Percentiles rank a stretch among this genome's conserved stretches.
These are phyloP conservation scores for Wickerhamiella parazyma DNA, from an alignment of 805 yeast species.

Conservation along the genomic window DNA sequence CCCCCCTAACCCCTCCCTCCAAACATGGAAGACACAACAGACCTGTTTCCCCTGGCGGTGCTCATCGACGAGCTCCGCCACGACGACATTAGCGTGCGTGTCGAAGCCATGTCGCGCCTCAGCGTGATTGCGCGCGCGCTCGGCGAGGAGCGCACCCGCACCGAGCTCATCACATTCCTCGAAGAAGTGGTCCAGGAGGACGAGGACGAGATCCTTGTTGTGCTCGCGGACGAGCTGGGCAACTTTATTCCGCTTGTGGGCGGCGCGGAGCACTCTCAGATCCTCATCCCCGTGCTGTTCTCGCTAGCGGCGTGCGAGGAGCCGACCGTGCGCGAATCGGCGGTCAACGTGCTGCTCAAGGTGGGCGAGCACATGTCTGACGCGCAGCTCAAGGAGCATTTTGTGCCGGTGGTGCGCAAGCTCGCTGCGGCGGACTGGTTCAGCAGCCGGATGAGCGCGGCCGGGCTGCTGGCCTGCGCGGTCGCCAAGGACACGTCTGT, in stretches of 20 bases:
- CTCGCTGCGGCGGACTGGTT: conserved; percentile 90
- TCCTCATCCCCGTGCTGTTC: conserved; percentile 54
- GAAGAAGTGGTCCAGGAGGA: conserved; percentile 63
- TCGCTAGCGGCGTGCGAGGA: conserved; percentile 86
- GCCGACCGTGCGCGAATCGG: conserved; percentile 89
- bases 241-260: conserved; percentile 81
- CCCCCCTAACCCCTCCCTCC: background rate
- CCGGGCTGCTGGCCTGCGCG: conserved; percentile 71
- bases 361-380: conserved; percentile 47
- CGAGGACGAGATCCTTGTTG: conserved; percentile 95
- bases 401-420: conserved; percentile 63
- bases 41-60: conserved; percentile 84
- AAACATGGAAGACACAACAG: conserved; percentile 22
- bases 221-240: conserved; percentile 81
- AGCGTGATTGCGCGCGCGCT: conserved; percentile 90
- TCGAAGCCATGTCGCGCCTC: conserved; percentile 85
- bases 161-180: conserved; percentile 79
- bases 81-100: conserved; percentile 87
- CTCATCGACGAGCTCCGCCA: conserved; percentile 95
- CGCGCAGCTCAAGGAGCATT: conserved; percentile 50
- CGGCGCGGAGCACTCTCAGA: conserved; percentile 51
- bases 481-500: conserved; percentile 31
- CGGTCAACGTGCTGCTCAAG: conserved; percentile 69
- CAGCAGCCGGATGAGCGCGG: conserved; percentile 76
- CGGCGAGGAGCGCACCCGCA: conserved; percentile 85